phyloP scores from a whole-genome alignment of 768 basidiomycete genomes.

The Rubroboletus satanas region DNA sequence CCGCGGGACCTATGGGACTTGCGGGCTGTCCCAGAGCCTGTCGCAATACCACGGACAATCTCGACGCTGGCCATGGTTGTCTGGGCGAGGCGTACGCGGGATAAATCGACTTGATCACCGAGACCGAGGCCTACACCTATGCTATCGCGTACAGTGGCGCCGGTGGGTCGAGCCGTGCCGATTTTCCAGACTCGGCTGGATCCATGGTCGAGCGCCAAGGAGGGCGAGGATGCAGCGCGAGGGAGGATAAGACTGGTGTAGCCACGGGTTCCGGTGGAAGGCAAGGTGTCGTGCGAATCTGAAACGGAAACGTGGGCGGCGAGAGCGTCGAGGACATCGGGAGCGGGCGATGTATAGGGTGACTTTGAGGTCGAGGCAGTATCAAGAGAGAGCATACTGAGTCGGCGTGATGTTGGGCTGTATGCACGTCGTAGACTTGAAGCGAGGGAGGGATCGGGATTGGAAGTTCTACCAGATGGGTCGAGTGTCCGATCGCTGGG shows the following conservation, averaged over 20 bases:
- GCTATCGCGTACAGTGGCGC: slow-evolving; percentile 21
- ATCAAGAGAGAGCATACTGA: slow-evolving; percentile 10
- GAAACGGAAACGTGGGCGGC: slow-evolving; percentile 31
- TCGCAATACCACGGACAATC: slow-evolving; percentile 55
- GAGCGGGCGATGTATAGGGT: slow-evolving; percentile 28
- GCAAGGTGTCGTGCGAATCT: slow-evolving; percentile 21
- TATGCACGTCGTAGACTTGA: slow-evolving; percentile 9
- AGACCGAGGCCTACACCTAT: slow-evolving; percentile 28
- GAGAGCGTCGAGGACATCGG: slow-evolving; percentile 31
- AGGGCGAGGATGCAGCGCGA: slow-evolving; percentile 29
- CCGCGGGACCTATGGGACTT: slow-evolving; percentile 19
- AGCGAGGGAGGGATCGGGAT: neutral
- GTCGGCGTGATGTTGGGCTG: slow-evolving; percentile 13
- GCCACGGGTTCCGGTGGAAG: slow-evolving; percentile 55
- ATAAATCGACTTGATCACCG: slow-evolving; percentile 63
- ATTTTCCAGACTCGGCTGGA: slow-evolving; percentile 27
- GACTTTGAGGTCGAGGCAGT: slow-evolving; percentile 29
- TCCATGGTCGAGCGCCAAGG: slow-evolving; percentile 9
- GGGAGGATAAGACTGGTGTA: slow-evolving; percentile 54
- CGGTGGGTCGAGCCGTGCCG: slow-evolving; percentile 8
- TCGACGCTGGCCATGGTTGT: slow-evolving; percentile 88
- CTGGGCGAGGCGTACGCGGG: slow-evolving; percentile 73
- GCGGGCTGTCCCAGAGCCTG: slow-evolving; percentile 15
- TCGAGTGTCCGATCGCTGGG: slow-evolving; percentile 2
- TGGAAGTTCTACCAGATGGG: neutral